These are phyloP conservation scores for Metarhizium guizhouense DNA, from an alignment of 2,329 filamentous ascomycete species.

Conservation along the genomic window DNA sequence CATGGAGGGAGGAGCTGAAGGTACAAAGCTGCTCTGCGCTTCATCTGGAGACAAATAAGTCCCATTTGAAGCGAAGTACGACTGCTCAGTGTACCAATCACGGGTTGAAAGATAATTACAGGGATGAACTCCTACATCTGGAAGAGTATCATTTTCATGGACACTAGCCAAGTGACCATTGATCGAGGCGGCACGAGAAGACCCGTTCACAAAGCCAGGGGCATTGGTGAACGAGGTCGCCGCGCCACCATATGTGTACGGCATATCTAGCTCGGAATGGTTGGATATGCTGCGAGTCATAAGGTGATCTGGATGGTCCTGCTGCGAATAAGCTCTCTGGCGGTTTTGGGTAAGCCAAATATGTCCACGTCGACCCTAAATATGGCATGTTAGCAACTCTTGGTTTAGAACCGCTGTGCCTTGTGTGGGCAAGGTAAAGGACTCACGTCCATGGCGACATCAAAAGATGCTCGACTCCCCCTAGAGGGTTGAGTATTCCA, in stretches of 20 bases:
- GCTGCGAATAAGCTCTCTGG: conserved; percentile 19
- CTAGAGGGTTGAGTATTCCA: background rate
- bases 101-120: conserved; percentile 26
- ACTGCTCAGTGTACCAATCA: conserved; percentile 15
- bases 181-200: conserved; percentile 21
- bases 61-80: conserved; percentile 16
- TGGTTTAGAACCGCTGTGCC: background rate
- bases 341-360: conserved; percentile 9
- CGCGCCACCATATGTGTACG: background rate
- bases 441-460: conserved; percentile 5
- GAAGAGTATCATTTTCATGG: conserved; percentile 22
- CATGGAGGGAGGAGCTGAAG: conserved; percentile 31
- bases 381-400: background rate
- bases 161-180: conserved; percentile 25
- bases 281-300: conserved; percentile 38
- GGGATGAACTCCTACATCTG: conserved; percentile 29
- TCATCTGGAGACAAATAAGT: conserved; percentile 15
- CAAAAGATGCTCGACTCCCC: background rate
- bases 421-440: background rate
- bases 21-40: conserved; percentile 17
- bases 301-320: conserved; percentile 21
- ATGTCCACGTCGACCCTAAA: background rate
- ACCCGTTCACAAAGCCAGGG: conserved; percentile 17
- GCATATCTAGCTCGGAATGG: conserved; percentile 27
- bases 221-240: conserved; percentile 19